phyloP scores from a whole-genome alignment of 1,139 yeast species.

The Insectozyma bohioensis region DNA sequence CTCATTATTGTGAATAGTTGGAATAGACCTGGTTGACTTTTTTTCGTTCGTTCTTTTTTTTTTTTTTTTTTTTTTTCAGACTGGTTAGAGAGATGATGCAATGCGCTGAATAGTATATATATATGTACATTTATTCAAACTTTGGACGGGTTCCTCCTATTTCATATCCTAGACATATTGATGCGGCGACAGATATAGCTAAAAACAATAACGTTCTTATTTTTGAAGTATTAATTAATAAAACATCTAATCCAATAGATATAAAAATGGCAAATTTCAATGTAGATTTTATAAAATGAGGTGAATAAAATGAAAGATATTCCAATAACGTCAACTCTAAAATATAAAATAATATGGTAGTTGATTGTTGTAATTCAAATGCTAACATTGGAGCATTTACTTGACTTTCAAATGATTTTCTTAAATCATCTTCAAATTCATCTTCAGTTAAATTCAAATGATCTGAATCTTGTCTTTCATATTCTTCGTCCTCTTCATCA shows the following conservation, averaged over 20 bases:
- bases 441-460: slow-evolving; percentile 13
- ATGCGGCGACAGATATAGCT: slow-evolving; percentile 8
- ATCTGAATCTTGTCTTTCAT: slow-evolving; percentile 11
- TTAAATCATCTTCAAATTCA: slow-evolving; percentile 4
- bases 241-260: slow-evolving; percentile 8
- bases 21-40: slow-evolving; percentile 1
- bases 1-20: too few species aligned
- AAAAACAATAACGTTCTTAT: slow-evolving; percentile 10
- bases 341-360: slow-evolving; percentile 9
- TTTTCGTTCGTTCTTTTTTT: slow-evolving; percentile 15
- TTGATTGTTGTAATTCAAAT: slow-evolving; percentile 1
- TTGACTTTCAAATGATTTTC: too few species aligned
- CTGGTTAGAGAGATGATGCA: background rate
- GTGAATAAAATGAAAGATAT: slow-evolving; percentile 11
- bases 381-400: too few species aligned
- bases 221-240: slow-evolving; percentile 3
- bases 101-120: background rate
- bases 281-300: slow-evolving; percentile 8
- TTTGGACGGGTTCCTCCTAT: slow-evolving; percentile 2
- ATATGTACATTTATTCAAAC: background rate
- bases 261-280: slow-evolving; percentile 9
- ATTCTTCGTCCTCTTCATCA: slow-evolving; percentile 13
- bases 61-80: slow-evolving; percentile 14
- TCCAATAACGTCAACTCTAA: slow-evolving; percentile 13
- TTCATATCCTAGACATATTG: slow-evolving; percentile 9